Percentiles rank a stretch among this genome's conserved stretches.
Conservation (phyloP, 2,329 filamentous ascomycete genomes). For the Saccharata proteae region DNA sequence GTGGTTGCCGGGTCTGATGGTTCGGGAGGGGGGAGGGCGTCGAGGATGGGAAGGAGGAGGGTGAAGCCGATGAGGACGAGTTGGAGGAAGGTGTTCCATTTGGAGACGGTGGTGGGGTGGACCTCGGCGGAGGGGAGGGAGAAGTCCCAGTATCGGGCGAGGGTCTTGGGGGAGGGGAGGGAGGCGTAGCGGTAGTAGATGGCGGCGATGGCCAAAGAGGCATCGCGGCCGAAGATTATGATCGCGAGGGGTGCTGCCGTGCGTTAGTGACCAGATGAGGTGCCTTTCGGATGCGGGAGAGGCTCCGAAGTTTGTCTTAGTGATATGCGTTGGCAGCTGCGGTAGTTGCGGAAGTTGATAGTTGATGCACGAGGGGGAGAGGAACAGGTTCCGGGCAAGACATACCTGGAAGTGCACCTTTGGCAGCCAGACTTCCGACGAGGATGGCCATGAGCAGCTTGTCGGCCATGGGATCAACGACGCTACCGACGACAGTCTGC, state of each 20-base stretch:
- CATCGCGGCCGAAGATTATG: slow-evolving; percentile 84
- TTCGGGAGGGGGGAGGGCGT: slow-evolving; percentile 16
- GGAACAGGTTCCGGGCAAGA: too few relatives aligned
- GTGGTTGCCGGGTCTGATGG: background rate
- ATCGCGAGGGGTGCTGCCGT: slow-evolving; percentile 69
- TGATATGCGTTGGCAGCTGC: too few relatives aligned
- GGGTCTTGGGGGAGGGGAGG: slow-evolving; percentile 84
- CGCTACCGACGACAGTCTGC: slow-evolving; percentile 85
- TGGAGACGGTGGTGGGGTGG: slow-evolving; percentile 70
- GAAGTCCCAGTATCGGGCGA: slow-evolving; percentile 93
- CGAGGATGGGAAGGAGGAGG: slow-evolving; percentile 65
- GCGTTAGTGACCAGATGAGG: too few relatives aligned
- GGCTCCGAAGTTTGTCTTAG: too few relatives aligned
- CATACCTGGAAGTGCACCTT: slow-evolving; percentile 68
- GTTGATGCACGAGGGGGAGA: too few relatives aligned
- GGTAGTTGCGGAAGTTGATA: too few relatives aligned
- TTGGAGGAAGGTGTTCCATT: slow-evolving; percentile 87
- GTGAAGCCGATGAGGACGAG: slow-evolving; percentile 75
- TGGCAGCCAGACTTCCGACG: slow-evolving; percentile 71
- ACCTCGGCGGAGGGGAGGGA: slow-evolving; percentile 80
- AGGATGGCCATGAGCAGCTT: slow-evolving; percentile 91
- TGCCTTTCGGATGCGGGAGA: too few relatives aligned
- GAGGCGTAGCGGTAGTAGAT: slow-evolving; percentile 96
- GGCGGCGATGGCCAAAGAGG: slow-evolving; percentile 69
- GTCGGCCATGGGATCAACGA: slow-evolving; percentile 95